Percentiles rank a stretch among this genome's conserved stretches.
Conservation (phyloP, 352 stramenopile genomes). For the Phytophthora macrochlamydospora region DNA sequence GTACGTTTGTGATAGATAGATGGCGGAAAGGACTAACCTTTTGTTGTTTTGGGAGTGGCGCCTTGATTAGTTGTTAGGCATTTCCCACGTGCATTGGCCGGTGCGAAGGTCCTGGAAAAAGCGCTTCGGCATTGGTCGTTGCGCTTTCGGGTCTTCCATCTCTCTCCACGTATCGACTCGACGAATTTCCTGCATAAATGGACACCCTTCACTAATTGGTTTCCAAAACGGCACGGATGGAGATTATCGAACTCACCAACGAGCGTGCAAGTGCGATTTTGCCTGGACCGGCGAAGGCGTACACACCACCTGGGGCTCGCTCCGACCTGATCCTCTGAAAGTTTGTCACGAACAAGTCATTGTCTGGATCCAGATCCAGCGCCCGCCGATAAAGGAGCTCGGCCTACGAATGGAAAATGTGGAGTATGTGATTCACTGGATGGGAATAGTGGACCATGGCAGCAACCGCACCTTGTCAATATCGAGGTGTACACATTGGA, state of each 20-base stretch:
- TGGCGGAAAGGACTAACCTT: conserved; percentile 18
- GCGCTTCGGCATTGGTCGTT: conserved; percentile 24
- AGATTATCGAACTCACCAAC: conserved; percentile 20
- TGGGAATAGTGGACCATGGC: neutral
- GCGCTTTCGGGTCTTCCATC: conserved; percentile 45
- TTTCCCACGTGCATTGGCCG: conserved; percentile 44
- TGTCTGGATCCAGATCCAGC: conserved; percentile 52
- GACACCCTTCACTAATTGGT: neutral
- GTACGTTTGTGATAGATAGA: conserved; percentile 24
- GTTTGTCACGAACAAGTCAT: conserved; percentile 62
- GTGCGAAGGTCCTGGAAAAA: conserved; percentile 58
- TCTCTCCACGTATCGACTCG: conserved; percentile 40
- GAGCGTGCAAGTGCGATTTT: conserved; percentile 50
- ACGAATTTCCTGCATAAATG: conserved; percentile 14
- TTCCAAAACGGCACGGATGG: too few relatives aligned
- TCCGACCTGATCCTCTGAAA: conserved; percentile 63
- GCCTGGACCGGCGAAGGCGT: conserved; percentile 52
- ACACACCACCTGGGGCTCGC: conserved; percentile 52
- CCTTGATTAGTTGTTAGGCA: conserved; percentile 5
- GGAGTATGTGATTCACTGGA: neutral
- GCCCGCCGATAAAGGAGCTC: conserved; percentile 71
- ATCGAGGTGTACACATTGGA: conserved; percentile 60
- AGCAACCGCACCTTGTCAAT: conserved; percentile 50
- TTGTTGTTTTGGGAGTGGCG: conserved; percentile 10
- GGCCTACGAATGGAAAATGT: conserved; percentile 30